A percentile compares a stretch with the other conserved stretches of the same genome.
These are phyloP conservation scores for Uronychia setigera DNA, from an alignment of 73 alveolate genomes.

Conservation along the genomic window DNA sequence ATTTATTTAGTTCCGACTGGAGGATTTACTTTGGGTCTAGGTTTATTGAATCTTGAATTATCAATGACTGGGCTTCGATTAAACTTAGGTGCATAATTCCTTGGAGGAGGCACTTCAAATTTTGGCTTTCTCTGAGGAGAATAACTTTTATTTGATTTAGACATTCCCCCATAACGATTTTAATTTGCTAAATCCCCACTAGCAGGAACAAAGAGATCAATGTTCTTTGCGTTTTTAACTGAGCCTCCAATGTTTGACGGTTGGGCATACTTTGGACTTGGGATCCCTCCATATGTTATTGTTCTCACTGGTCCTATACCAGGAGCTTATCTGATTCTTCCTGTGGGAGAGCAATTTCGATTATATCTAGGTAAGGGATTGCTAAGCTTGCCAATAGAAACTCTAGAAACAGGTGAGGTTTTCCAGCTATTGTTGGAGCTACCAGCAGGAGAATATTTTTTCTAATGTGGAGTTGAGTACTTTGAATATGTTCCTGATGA, in stretches of 20 bases:
- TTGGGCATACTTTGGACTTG: background rate
- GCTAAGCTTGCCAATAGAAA: background rate
- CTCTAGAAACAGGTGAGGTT: background rate
- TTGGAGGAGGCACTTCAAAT: background rate
- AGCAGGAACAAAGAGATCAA: background rate
- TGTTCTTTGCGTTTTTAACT: background rate
- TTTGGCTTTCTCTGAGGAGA: background rate
- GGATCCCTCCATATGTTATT: background rate
- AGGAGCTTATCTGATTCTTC: background rate
- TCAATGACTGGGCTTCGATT: no score
- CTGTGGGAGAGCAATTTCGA: background rate
- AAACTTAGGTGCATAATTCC: background rate
- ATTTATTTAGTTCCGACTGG: no score
- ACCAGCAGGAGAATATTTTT: background rate
- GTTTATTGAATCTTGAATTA: no score
- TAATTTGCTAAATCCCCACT: background rate
- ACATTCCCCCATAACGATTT: background rate
- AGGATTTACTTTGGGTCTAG: no score
- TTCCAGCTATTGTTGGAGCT: background rate
- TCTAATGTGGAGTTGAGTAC: background rate
- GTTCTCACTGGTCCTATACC: no score
- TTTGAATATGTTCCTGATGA: background rate
- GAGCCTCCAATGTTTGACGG: conserved; percentile 1
- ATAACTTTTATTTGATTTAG: background rate
- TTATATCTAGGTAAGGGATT: background rate